Conservation (phyloP, 805 yeast genomes). For the Saccharomycopsis capsularis region DNA sequence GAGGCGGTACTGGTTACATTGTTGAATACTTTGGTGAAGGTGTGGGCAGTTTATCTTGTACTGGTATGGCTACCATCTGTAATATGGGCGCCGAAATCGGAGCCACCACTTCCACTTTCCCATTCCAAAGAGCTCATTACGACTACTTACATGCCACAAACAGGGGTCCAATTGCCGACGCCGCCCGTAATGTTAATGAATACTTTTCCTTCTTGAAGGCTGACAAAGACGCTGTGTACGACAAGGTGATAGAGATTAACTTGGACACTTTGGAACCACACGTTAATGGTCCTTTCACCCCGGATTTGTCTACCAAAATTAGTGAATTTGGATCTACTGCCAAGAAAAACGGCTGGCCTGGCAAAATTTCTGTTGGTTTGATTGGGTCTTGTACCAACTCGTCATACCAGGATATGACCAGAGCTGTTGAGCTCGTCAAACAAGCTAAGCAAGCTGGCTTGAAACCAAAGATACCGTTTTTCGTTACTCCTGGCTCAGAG, state of each 20-base stretch:
- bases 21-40: conserved; percentile 98
- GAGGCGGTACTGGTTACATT: conserved; percentile 97
- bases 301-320: conserved; percentile 92
- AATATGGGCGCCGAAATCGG: conserved; percentile 99
- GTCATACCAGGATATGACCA: conserved; percentile 95
- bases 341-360: conserved; percentile 76
- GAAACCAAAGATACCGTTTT: conserved; percentile 84
- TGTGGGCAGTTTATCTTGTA: conserved; percentile 79
- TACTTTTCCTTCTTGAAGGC: conserved; percentile 70
- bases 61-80: conserved; percentile 99
- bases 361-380: conserved; percentile 79
- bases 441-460: conserved; percentile 85
- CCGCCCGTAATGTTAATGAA: conserved; percentile 58
- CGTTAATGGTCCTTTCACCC: conserved; percentile 97
- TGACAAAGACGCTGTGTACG: conserved; percentile 86
- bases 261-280: conserved; percentile 85
- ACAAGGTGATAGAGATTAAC: conserved; percentile 85
- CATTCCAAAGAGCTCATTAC: conserved; percentile 66
- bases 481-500: conserved; percentile 97
- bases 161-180: conserved; percentile 74
- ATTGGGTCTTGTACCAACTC: conserved; percentile 99
- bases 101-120: conserved; percentile 97
- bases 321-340: conserved; percentile 73
- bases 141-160: conserved; percentile 79
- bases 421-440: conserved; percentile 83